A percentile compares a stretch with the other conserved stretches of the same genome.
Conservation (phyloP, 1,139 yeast genomes). For the Yamadazyma triangularis region DNA sequence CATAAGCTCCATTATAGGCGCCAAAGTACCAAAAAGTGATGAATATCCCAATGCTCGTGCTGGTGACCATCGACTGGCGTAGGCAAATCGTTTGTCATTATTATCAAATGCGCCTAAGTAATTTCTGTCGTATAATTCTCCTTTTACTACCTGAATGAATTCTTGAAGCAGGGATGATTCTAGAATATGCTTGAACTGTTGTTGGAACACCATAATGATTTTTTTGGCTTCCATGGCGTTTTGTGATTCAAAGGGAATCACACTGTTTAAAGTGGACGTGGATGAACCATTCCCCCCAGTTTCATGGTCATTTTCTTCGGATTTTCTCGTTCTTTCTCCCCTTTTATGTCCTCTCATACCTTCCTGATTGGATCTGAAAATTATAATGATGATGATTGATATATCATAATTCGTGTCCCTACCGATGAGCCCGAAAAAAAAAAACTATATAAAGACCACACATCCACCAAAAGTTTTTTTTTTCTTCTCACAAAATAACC, state of each 20-base stretch:
- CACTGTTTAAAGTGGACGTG: too few species aligned
- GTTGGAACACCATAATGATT: slow-evolving; percentile 46
- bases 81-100: slow-evolving; percentile 66
- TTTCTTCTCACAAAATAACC: too few species aligned
- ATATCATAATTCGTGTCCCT: too few species aligned
- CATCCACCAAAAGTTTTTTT: too few species aligned
- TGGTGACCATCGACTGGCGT: slow-evolving; percentile 83
- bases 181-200: slow-evolving; percentile 42
- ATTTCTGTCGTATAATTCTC: slow-evolving; percentile 63
- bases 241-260: slow-evolving; percentile 30
- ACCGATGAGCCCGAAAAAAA: too few species aligned
- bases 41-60: slow-evolving; percentile 73
- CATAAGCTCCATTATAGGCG: slow-evolving; percentile 36
- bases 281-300: slow-evolving; percentile 18
- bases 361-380: too few species aligned
- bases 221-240: slow-evolving; percentile 30
- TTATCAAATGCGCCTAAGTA: slow-evolving; percentile 64
- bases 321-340: background rate
- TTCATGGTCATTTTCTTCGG: background rate
- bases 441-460: too few species aligned
- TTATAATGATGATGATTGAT: too few species aligned
- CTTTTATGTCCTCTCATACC: too few species aligned
- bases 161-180: slow-evolving; percentile 38
- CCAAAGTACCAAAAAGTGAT: slow-evolving; percentile 54
- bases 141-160: slow-evolving; percentile 65